These are phyloP conservation scores for Fusarium hostae DNA, from an alignment of 2,329 filamentous ascomycete genomes.

Conservation along the genomic window DNA sequence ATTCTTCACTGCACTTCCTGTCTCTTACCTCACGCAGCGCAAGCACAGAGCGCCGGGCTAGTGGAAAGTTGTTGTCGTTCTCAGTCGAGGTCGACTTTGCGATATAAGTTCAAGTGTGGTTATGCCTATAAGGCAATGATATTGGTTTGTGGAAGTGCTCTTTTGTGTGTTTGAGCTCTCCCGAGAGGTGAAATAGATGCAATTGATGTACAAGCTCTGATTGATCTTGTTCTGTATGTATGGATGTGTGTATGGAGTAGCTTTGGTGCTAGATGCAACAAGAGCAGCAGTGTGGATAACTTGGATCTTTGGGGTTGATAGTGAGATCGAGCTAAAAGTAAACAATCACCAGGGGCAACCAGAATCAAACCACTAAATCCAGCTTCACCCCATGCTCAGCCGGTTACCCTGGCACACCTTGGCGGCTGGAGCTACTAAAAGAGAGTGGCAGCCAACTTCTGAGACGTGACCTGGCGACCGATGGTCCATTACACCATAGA, in stretches of 20 bases:
- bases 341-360: conserved; percentile 29
- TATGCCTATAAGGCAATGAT: conserved; percentile 49
- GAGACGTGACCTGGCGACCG: conserved; percentile 35
- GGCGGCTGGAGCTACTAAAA: conserved; percentile 20
- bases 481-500: conserved; percentile 9
- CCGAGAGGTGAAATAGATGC: conserved; percentile 19
- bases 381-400: conserved; percentile 20
- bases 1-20: neutral
- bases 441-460: conserved; percentile 19
- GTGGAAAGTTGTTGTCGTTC: conserved; percentile 54
- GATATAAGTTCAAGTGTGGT: conserved; percentile 29
- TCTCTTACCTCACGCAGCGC: conserved; percentile 80
- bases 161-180: conserved; percentile 23
- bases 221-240: conserved; percentile 20
- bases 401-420: conserved; percentile 20
- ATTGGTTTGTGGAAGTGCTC: conserved; percentile 32
- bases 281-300: conserved; percentile 37
- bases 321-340: conserved; percentile 26
- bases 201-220: conserved; percentile 20
- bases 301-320: conserved; percentile 31
- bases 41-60: conserved; percentile 84
- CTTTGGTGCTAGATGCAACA: conserved; percentile 35
- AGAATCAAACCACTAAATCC: conserved; percentile 12
- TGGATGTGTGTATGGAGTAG: conserved; percentile 27
- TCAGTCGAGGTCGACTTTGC: conserved; percentile 61